These are phyloP conservation scores for Picea abies DNA, from an alignment of 83 land plant species.

Conservation along the genomic window DNA sequence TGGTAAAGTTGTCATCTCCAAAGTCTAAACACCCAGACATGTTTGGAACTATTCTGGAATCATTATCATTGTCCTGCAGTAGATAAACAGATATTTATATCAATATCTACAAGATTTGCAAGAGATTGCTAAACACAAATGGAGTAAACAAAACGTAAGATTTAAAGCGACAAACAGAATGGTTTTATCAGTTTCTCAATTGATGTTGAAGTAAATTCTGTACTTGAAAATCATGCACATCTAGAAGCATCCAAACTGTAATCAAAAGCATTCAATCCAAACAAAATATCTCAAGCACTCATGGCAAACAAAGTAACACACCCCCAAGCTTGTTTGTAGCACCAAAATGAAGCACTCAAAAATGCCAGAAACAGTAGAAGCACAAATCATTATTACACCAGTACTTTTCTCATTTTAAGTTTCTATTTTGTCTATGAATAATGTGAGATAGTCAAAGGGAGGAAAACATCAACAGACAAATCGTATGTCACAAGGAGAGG, in stretches of 20 bases:
- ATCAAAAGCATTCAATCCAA: background rate
- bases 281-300: background rate
- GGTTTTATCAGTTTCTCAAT: background rate
- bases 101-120: background rate
- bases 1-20: too few relatives aligned
- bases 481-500: constrained; percentile 35
- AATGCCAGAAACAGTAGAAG: background rate
- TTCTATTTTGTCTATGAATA: background rate
- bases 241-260: background rate
- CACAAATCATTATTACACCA: background rate
- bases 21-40: too few relatives aligned
- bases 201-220: background rate
- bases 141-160: background rate
- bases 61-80: background rate
- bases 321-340: background rate
- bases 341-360: background rate
- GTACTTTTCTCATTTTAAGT: constrained; percentile 8
- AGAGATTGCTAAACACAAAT: too few relatives aligned
- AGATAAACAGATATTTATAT: background rate
- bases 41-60: too few relatives aligned
- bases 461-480: background rate
- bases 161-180: background rate
- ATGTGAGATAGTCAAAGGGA: background rate
- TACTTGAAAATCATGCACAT: background rate
- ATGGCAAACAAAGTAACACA: background rate